Conservation (phyloP, 768 basidiomycete genomes). For the Kwoniella sp. region DNA sequence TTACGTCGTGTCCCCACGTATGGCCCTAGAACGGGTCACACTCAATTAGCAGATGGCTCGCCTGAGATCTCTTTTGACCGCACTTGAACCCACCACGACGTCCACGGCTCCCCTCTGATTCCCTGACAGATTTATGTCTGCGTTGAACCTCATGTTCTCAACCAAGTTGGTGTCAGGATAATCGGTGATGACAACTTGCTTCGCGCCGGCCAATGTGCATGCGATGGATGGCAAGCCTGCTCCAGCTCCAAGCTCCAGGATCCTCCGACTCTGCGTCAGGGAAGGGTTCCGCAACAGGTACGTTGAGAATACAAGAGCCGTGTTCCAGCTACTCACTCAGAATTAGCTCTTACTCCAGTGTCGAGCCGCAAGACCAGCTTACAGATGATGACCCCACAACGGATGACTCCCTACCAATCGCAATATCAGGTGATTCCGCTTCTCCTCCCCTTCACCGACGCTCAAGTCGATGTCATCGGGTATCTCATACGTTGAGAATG, state of each 20-base stretch:
- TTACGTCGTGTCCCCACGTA: conserved; percentile 47
- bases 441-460: conserved; percentile 5
- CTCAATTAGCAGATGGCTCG: too few species aligned
- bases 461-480: conserved; percentile 28
- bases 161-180: conserved; percentile 81
- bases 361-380: neutral
- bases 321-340: conserved; percentile 43
- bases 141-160: conserved; percentile 74
- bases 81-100: conserved; percentile 53
- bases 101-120: conserved; percentile 11
- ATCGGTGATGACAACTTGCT: conserved; percentile 81
- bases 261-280: conserved; percentile 56
- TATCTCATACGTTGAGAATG: conserved; percentile 42
- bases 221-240: conserved; percentile 86
- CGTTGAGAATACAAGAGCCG: conserved; percentile 38
- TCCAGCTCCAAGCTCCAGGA: conserved; percentile 92
- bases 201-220: conserved; percentile 69
- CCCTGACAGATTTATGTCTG: conserved; percentile 61
- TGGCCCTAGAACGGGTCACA: conserved; percentile 39
- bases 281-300: conserved; percentile 46
- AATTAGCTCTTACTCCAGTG: neutral
- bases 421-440: conserved; percentile 31
- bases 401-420: conserved; percentile 52
- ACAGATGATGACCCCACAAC: conserved; percentile 55
- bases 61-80: neutral